Evolutionary conservation across 73 alveolate species (phyloP).

Genomic region (Durusdinium trenchii): DNA sequence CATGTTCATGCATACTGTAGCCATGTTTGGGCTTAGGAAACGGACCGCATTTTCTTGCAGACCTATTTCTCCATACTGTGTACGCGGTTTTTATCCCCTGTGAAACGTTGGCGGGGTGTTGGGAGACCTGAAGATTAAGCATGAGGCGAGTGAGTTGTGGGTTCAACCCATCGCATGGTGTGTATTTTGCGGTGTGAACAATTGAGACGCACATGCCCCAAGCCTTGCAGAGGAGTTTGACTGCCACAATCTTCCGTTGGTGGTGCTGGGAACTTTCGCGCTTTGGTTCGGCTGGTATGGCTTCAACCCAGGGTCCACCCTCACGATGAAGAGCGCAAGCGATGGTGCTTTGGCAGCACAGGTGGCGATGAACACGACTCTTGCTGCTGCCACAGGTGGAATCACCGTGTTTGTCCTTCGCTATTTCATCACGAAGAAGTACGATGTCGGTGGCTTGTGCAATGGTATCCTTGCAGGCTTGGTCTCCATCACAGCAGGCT

Average conservation of each 20-base stretch:
- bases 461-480: conserved; percentile 98
- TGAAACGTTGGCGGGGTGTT: too few species aligned
- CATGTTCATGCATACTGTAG: too few species aligned
- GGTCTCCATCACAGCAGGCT: conserved; percentile 97
- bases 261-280: conserved; percentile 42
- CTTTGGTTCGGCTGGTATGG: conserved; percentile 52
- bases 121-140: too few species aligned
- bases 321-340: not conserved
- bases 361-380: conserved; percentile 96
- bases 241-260: conserved; percentile 20
- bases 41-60: too few species aligned
- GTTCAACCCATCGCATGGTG: too few species aligned
- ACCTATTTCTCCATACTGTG: too few species aligned
- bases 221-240: conserved; percentile 33
- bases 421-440: conserved; percentile 27
- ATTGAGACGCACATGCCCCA: too few species aligned
- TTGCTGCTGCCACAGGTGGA: conserved; percentile 96
- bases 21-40: too few species aligned
- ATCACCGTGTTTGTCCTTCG: conserved; percentile 75
- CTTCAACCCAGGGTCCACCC: conserved; percentile 17
- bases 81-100: too few species aligned
- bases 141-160: too few species aligned
- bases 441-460: conserved; percentile 96
- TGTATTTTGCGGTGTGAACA: too few species aligned
- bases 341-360: conserved; percentile 22